phyloP scores from a whole-genome alignment of 352 stramenopile genomes.

The Peronospora belbahrii region DNA sequence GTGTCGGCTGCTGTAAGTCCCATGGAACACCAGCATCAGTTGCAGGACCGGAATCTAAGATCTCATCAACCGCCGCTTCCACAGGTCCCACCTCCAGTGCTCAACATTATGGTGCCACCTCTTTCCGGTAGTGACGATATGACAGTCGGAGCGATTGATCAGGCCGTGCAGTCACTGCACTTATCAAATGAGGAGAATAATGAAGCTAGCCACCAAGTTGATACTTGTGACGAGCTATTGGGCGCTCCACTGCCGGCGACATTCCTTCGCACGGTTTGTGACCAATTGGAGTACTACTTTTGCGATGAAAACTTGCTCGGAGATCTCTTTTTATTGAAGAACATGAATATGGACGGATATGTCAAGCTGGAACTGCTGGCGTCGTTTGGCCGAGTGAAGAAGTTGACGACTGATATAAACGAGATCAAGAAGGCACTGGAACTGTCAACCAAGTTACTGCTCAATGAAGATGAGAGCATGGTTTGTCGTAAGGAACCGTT shows the following conservation, averaged over 20 bases:
- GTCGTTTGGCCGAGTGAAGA: conserved; percentile 81
- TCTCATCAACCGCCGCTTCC: conserved; percentile 26
- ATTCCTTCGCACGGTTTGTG: conserved; percentile 80
- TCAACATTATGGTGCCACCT: conserved; percentile 41
- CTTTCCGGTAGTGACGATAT: conserved; percentile 30
- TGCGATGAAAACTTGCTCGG: conserved; percentile 83
- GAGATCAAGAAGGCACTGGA: conserved; percentile 78
- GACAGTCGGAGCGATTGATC: conserved; percentile 48
- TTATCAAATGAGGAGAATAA: conserved; percentile 31
- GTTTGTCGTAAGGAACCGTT: conserved; percentile 83
- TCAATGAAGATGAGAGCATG: conserved; percentile 78
- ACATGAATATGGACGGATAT: conserved; percentile 86
- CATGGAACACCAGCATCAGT: conserved; percentile 13
- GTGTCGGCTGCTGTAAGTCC: conserved; percentile 13
- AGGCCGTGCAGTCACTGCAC: conserved; percentile 50
- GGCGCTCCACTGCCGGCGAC: conserved; percentile 57
- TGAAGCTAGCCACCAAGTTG: conserved; percentile 32
- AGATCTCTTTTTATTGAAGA: conserved; percentile 82
- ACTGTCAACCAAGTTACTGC: conserved; percentile 76
- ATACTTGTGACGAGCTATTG: conserved; percentile 10
- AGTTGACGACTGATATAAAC: conserved; percentile 77
- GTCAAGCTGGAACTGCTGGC: conserved; percentile 80
- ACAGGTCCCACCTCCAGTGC: conserved; percentile 33
- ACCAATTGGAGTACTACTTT: conserved; percentile 86
- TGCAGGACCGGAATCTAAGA: conserved; percentile 17